Percentiles rank a stretch among this genome's conserved stretches.
Conservation (phyloP, 148 eudicot species). For the Camellia sinensis region DNA sequence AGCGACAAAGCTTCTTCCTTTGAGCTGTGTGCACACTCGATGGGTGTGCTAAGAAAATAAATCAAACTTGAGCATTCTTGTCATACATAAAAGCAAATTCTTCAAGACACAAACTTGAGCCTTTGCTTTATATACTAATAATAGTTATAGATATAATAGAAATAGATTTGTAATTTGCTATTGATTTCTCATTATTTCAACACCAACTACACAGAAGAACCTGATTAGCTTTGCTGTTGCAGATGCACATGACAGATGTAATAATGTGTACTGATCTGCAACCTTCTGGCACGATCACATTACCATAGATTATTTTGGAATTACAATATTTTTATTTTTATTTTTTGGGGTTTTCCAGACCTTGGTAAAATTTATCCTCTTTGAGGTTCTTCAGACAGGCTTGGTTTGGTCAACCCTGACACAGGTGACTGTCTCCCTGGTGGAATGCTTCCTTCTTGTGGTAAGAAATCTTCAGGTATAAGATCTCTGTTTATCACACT, state of each 20-base stretch:
- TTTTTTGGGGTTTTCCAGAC: conserved; percentile 16
- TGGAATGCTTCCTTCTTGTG: conserved; percentile 95
- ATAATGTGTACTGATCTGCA: neutral
- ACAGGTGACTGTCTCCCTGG: conserved; percentile 98
- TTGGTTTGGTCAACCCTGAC: conserved; percentile 82
- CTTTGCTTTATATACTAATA: too few species aligned
- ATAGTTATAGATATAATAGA: too few species aligned
- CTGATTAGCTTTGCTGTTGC: neutral
- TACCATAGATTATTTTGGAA: neutral
- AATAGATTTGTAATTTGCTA: neutral
- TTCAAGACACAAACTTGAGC: too few species aligned
- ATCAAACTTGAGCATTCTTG: too few species aligned
- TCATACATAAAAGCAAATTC: too few species aligned
- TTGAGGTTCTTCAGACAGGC: conserved; percentile 98
- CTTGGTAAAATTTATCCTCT: conserved; percentile 96
- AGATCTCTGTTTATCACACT: conserved; percentile 15
- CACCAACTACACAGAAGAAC: neutral
- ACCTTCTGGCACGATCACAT: neutral
- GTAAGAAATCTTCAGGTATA: conserved; percentile 98
- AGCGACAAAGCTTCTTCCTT: too few species aligned
- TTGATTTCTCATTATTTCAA: neutral
- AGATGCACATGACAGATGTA: neutral
- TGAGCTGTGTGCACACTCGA: too few species aligned
- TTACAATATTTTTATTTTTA: neutral
- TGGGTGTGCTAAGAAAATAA: too few species aligned